A percentile compares a stretch with the other conserved stretches of the same genome.
These are phyloP conservation scores for Ogataea angusta DNA, from an alignment of 805 yeast genomes.

Conservation along the genomic window DNA sequence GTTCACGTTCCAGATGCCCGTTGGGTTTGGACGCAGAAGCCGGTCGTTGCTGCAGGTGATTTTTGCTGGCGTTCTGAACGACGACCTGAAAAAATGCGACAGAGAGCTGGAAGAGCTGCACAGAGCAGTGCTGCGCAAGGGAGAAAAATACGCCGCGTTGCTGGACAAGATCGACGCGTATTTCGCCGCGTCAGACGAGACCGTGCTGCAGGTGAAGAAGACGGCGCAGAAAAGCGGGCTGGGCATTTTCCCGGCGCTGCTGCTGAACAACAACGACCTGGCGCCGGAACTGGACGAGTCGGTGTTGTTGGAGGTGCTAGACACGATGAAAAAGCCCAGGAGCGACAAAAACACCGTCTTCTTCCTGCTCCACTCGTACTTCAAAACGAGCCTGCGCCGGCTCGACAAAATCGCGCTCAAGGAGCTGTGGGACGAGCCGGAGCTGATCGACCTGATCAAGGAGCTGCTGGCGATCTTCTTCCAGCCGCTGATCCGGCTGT, in stretches of 20 bases:
- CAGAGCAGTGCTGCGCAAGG: constrained; percentile 31
- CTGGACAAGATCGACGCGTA: constrained; percentile 31
- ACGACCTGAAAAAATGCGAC: constrained; percentile 65
- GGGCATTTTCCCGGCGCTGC: constrained; percentile 24
- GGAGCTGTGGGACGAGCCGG: constrained; percentile 82
- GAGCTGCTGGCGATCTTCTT: constrained; percentile 70
- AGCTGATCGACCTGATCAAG: constrained; percentile 69
- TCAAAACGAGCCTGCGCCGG: constrained; percentile 61
- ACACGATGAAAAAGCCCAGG: constrained; percentile 15
- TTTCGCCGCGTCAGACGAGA: constrained; percentile 24
- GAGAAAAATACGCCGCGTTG: constrained; percentile 11
- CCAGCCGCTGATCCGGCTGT: constrained; percentile 67
- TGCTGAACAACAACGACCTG: constrained; percentile 26
- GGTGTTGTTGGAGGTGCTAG: constrained; percentile 16
- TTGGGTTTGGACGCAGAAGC: constrained; percentile 43
- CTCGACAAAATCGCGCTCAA: constrained; percentile 74
- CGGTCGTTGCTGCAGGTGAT: constrained; percentile 69
- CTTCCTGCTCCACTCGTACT: constrained; percentile 55
- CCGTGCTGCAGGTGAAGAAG: constrained; percentile 30
- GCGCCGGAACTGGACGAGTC: constrained; percentile 13
- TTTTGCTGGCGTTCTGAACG: constrained; percentile 68
- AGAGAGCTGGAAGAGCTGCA: constrained; percentile 48
- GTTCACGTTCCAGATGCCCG: constrained; percentile 71
- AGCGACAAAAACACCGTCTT: constrained; percentile 39
- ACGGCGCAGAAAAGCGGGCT: constrained; percentile 26